phyloP scores from a whole-genome alignment of 2,329 filamentous ascomycete species.

The Aspergillus hiratsukae region DNA sequence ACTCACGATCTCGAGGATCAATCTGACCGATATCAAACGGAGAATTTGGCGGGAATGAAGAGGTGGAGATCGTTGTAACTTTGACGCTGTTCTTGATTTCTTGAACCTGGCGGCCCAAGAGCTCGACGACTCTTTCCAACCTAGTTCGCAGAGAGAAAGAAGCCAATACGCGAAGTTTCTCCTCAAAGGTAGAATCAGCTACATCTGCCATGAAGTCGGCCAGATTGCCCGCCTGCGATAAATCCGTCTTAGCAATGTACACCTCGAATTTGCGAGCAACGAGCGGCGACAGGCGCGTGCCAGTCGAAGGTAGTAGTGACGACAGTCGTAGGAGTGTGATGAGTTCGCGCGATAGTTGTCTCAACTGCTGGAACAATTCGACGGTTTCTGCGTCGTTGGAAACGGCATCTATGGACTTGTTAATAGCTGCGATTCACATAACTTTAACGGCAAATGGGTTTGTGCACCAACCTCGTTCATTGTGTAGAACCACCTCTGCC shows the following conservation, averaged over 20 bases:
- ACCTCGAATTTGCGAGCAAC: constrained; percentile 80
- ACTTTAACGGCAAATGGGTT: background rate
- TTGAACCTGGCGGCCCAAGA: constrained; percentile 76
- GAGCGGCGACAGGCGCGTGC: constrained; percentile 70
- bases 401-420: constrained; percentile 25
- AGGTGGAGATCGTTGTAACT: constrained; percentile 71
- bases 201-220: constrained; percentile 98
- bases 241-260: constrained; percentile 77
- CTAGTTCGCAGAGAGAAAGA: constrained; percentile 73
- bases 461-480: constrained; percentile 59
- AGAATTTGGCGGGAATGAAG: constrained; percentile 57
- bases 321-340: constrained; percentile 79
- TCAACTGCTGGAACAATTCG: constrained; percentile 72
- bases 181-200: constrained; percentile 79
- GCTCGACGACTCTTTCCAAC: constrained; percentile 74
- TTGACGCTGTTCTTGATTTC: constrained; percentile 83
- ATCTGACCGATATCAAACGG: constrained; percentile 53
- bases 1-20: constrained; percentile 45
- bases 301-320: constrained; percentile 70
- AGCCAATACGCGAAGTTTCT: constrained; percentile 83
- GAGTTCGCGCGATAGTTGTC: constrained; percentile 79
- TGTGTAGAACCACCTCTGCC: constrained; percentile 67
- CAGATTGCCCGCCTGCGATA: constrained; percentile 75
- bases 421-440: background rate
- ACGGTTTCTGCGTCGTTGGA: constrained; percentile 61